Evolutionary conservation across 768 basidiomycete genomes (phyloP).

Genomic region (Collybia sp.): DNA sequence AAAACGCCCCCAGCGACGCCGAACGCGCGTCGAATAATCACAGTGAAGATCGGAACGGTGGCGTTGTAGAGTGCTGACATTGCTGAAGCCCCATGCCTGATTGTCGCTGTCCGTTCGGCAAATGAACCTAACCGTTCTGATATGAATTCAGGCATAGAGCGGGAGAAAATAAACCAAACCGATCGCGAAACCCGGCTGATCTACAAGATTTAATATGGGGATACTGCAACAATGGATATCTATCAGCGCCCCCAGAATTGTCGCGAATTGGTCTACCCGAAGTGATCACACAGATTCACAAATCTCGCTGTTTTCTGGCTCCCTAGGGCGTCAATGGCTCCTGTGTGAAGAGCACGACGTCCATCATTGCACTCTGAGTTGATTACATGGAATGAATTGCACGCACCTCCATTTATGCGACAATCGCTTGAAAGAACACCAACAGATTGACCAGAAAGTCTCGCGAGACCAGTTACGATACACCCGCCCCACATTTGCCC

Average conservation of each 20-base stretch:
- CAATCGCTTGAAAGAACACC: conserved; percentile 36
- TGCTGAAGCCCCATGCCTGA: conserved; percentile 32
- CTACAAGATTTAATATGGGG: conserved; percentile 30
- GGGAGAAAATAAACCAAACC: conserved; percentile 12
- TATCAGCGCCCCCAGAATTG: background rate
- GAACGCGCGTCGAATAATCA: conserved; percentile 32
- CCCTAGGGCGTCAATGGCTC: conserved; percentile 33
- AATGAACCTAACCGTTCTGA: conserved; percentile 18
- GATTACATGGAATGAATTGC: background rate
- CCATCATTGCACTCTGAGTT: background rate
- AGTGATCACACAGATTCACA: conserved; percentile 33
- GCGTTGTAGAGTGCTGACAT: conserved; percentile 32
- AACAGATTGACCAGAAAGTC: conserved; percentile 28
- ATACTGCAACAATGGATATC: background rate
- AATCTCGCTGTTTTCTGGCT: conserved; percentile 35
- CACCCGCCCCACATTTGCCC: conserved; percentile 30
- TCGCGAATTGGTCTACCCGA: conserved; percentile 9
- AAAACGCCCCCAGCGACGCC: conserved; percentile 35
- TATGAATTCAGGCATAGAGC: too few species aligned
- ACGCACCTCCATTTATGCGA: conserved; percentile 30
- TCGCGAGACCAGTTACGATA: conserved; percentile 34
- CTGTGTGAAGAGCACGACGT: conserved; percentile 10
- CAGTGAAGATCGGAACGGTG: conserved; percentile 32
- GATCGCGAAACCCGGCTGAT: conserved; percentile 35
- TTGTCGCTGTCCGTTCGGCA: conserved; percentile 34